These are phyloP conservation scores for Fusarium siculi DNA, from an alignment of 2,329 filamentous ascomycete species.

Conservation along the genomic window DNA sequence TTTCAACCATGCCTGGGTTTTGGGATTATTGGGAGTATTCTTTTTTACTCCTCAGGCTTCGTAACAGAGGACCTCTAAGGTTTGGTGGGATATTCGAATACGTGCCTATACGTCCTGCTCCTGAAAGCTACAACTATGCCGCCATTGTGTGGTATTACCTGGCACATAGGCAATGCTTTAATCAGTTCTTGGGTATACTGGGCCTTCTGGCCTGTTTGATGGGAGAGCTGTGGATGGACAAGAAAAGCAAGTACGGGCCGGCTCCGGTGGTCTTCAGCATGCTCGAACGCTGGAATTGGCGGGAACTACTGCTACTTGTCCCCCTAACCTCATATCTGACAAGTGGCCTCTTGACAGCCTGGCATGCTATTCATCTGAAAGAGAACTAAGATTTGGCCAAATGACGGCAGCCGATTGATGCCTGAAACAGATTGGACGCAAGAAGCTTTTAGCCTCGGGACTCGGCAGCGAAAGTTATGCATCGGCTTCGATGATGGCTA, in stretches of 20 bases:
- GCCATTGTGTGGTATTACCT: background rate
- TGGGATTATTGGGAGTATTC: background rate
- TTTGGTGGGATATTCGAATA: background rate
- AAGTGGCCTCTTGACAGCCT: background rate
- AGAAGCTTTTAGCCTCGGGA: background rate
- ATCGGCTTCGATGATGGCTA: background rate
- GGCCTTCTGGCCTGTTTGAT: background rate
- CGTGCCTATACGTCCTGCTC: background rate
- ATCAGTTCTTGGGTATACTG: background rate
- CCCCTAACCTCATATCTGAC: background rate
- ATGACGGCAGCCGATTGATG: background rate
- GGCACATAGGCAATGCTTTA: constrained; percentile 7
- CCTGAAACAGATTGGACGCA: background rate
- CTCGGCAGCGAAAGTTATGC: background rate
- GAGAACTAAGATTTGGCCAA: background rate
- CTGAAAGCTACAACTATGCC: background rate
- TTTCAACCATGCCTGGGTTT: background rate
- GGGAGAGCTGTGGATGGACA: background rate
- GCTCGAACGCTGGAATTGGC: background rate
- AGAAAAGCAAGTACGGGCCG: background rate
- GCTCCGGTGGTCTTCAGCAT: background rate
- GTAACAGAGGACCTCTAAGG: background rate
- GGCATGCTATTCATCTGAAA: background rate
- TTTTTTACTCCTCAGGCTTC: no score
- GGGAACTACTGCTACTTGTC: background rate